Evolutionary conservation across 1,139 yeast genomes (phyloP).

Genomic region (Hyphopichia burtonii): DNA sequence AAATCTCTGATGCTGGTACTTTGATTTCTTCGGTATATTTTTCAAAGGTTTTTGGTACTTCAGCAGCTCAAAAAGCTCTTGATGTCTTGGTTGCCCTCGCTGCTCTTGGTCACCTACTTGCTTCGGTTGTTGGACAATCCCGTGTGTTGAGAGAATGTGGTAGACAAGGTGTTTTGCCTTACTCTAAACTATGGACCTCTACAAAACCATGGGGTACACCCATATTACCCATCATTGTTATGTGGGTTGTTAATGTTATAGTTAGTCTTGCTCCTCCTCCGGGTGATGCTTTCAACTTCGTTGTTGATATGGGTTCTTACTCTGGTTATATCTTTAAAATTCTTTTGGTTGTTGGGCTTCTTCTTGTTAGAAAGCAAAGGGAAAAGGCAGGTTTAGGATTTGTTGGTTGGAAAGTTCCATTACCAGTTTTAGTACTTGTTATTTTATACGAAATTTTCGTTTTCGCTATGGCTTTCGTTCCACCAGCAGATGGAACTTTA

Average conservation of each 20-base stretch:
- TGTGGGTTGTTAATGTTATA: constrained; percentile 36
- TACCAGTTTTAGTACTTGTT: constrained; percentile 26
- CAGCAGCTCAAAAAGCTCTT: constrained; percentile 1
- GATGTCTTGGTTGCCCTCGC: constrained; percentile 40
- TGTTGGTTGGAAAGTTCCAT: constrained; percentile 30
- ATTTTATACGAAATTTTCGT: constrained; percentile 33
- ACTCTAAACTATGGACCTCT: constrained; percentile 36
- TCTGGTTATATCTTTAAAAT: constrained; percentile 35
- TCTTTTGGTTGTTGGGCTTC: constrained; percentile 32
- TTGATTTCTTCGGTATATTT: constrained; percentile 35
- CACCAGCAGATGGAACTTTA: constrained; percentile 30
- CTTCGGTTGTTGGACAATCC: constrained; percentile 40
- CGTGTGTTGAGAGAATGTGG: constrained; percentile 47
- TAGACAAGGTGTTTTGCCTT: constrained; percentile 48
- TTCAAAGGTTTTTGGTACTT: constrained; percentile 16
- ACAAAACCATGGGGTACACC: constrained; percentile 46
- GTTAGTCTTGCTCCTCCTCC: constrained; percentile 44
- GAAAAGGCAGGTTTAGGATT: constrained; percentile 32
- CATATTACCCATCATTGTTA: constrained; percentile 33
- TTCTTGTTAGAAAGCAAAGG: constrained; percentile 34
- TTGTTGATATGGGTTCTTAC: constrained; percentile 33
- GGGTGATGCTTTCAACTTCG: constrained; percentile 47
- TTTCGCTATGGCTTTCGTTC: constrained; percentile 39
- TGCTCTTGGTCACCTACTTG: constrained; percentile 42
- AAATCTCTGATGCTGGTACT: constrained; percentile 31